Evolutionary conservation across 2,329 filamentous ascomycete genomes (phyloP), one percentile per base, ranked within the genome.

Genomic region (Gyromitra esculenta): DNA sequence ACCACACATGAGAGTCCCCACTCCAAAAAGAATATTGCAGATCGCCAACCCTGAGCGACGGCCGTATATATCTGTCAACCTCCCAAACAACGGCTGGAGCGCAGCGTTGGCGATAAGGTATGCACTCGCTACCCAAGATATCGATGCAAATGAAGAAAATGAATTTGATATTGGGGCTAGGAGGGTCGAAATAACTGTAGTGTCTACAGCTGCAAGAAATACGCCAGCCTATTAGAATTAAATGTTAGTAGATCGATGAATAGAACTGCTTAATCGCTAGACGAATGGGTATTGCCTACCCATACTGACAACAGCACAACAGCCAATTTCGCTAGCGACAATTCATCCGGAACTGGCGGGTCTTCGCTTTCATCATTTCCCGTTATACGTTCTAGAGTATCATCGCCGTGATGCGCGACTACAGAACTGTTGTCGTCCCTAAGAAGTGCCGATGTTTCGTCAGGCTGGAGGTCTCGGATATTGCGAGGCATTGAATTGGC

Each of bases 81-180:
- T 89, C 5, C 94, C 94, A 7, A 91, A 93, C 21, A 97, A 87
- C 11, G 94, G 94, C 83, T 97, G 94, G 81, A 90, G 92, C 0
- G 93, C 93, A 1, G 94, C 92, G 83, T 95, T 97, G 79, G 93
- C 91, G 81, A 97, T 94, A 37, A 97, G 87, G 82, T 97, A 97
- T 21, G 92, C 91, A 0, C 92, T 92, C 0, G 93, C 94, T 6
- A 97, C 89, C 94, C 94, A 97, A 0, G 93, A 94, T 57, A 97
- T 87, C 2, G 96, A 86, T 21, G 90, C 91, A 37, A 97, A 88
- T 0, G 92, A 96, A 75, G 90, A 87, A 84, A 97, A 97, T 56
- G 91, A 91, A 82, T 90, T 92, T 31, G 92, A 92, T 78, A 97
- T 97, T 6, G 94, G 92, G 0, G 89, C 92, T 0, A 92, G 91